Percentiles rank a stretch among this genome's conserved stretches.
Conservation (phyloP, 2,329 filamentous ascomycete genomes). For the Fonsecaea pugnacius region DNA sequence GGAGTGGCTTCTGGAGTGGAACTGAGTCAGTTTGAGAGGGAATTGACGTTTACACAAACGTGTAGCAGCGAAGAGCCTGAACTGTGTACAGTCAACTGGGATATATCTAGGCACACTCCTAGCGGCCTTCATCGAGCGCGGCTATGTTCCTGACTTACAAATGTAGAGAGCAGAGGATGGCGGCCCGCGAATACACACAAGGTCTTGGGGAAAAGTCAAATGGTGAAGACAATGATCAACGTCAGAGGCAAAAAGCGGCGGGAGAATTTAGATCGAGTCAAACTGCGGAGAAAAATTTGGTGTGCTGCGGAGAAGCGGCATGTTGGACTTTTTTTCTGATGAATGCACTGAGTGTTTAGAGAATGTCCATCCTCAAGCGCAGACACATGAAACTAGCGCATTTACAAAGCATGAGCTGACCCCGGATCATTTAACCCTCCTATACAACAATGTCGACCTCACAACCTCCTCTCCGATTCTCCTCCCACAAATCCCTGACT, state of each 20-base stretch:
- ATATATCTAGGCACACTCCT: neutral
- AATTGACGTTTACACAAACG: neutral
- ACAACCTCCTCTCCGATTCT: constrained; percentile 70
- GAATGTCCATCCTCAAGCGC: neutral
- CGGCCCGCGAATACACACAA: neutral
- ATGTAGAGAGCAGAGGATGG: neutral
- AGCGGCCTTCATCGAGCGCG: constrained; percentile 1
- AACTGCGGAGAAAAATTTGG: constrained; percentile 23
- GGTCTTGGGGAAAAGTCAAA: neutral
- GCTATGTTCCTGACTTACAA: constrained; percentile 10
- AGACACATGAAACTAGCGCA: constrained; percentile 1
- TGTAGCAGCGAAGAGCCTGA: neutral
- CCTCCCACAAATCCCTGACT: constrained; percentile 79
- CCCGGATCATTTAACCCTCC: neutral
- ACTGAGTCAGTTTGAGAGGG: neutral
- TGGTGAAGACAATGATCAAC: neutral
- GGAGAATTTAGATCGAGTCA: neutral
- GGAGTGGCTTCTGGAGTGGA: neutral
- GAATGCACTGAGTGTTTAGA: too few species aligned
- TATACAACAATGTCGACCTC: constrained; percentile 45
- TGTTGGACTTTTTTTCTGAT: neutral
- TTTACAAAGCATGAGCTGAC: constrained; percentile 3
- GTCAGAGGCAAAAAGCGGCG: constrained; percentile 1
- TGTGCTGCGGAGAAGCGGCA: constrained; percentile 16
- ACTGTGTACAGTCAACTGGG: neutral